phyloP scores from a whole-genome alignment of 208 protist species.

The Leptomonas pyrrhocoris region DNA sequence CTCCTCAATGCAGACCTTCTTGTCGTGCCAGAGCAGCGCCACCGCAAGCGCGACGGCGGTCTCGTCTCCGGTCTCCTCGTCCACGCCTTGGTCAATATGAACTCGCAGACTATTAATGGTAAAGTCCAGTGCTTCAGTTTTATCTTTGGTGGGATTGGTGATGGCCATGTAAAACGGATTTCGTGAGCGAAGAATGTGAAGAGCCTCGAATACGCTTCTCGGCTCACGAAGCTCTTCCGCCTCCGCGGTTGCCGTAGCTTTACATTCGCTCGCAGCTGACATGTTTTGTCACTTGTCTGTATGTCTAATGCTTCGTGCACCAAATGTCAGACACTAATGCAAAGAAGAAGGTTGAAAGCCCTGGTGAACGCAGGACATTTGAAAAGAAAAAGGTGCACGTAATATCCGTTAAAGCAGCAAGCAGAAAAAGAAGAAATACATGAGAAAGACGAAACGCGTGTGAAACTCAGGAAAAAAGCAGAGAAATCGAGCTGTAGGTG shows the following conservation, averaged over 20 bases:
- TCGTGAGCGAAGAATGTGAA: slow-evolving; percentile 23
- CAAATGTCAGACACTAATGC: background rate
- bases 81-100: slow-evolving; percentile 33
- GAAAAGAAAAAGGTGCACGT: too few species aligned
- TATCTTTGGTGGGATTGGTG: slow-evolving; percentile 49
- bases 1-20: slow-evolving; percentile 53
- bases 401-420: background rate
- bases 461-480: too few species aligned
- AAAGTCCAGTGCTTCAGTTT: slow-evolving; percentile 53
- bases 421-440: background rate
- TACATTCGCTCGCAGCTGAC: background rate
- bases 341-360: background rate
- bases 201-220: slow-evolving; percentile 11
- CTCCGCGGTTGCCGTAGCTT: background rate
- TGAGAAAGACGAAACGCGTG: too few species aligned
- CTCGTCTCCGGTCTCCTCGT: slow-evolving; percentile 26
- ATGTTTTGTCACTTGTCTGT: background rate
- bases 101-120: slow-evolving; percentile 46
- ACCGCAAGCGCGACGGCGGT: slow-evolving; percentile 64
- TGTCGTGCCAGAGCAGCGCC: slow-evolving; percentile 69
- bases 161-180: slow-evolving; percentile 50
- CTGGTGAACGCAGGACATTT: too few species aligned
- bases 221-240: slow-evolving; percentile 10
- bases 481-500: too few species aligned
- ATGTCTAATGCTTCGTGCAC: background rate